phyloP scores from a whole-genome alignment of 345 rosid genomes.

The Arabidopsis thaliana region DNA sequence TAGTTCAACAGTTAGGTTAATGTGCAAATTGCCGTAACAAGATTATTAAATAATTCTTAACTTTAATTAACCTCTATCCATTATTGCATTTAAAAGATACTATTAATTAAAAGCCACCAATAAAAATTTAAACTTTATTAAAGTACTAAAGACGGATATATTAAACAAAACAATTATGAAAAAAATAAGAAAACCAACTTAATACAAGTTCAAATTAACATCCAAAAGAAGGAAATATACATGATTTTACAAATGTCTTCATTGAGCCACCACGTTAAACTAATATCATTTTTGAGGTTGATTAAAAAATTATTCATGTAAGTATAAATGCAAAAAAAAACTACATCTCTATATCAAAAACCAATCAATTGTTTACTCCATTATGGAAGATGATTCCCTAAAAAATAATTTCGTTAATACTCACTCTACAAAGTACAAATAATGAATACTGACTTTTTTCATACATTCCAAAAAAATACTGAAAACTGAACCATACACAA shows the following conservation, averaged over 20 bases:
- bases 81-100: not conserved
- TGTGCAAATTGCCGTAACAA: slow-evolving; percentile 11
- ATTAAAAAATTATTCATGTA: not conserved
- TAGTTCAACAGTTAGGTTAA: not conserved
- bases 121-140: slow-evolving; percentile 1
- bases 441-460: not conserved
- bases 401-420: not conserved
- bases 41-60: not conserved
- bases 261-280: not conserved
- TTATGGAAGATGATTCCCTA: not conserved
- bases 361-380: not conserved
- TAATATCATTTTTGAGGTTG: not conserved
- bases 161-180: not conserved
- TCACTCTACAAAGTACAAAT: not conserved
- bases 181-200: not conserved
- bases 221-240: not conserved
- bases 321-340: not conserved
- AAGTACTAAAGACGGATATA: not conserved
- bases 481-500: no score
- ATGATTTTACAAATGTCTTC: not conserved
- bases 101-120: not conserved
- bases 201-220: not conserved
- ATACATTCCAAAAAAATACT: no score
- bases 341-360: not conserved
- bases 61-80: slow-evolving; percentile 14